Evolutionary conservation across 2,329 filamentous ascomycete species (phyloP).

Genomic region (Purpureocillium takamizusanense): DNA sequence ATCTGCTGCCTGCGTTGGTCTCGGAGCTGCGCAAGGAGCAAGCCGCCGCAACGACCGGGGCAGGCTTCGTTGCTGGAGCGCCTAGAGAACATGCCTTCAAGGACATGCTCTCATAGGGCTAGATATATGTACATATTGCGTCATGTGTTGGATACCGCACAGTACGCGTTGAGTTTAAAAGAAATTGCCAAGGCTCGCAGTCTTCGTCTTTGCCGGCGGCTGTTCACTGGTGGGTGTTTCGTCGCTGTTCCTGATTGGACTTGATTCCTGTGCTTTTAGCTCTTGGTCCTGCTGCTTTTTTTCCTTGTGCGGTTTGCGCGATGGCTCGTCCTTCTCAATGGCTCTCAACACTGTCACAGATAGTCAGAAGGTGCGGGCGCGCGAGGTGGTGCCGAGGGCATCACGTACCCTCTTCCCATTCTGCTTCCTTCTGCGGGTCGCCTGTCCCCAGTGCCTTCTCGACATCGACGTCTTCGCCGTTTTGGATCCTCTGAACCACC

Average conservation of each 20-base stretch:
- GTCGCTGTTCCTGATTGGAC: slow-evolving; percentile 5
- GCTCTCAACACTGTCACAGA: slow-evolving; percentile 47
- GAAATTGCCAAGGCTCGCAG: slow-evolving; percentile 35
- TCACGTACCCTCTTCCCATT: slow-evolving; percentile 75
- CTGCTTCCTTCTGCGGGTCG: slow-evolving; percentile 62
- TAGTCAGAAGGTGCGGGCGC: slow-evolving; percentile 8
- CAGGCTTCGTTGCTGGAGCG: not conserved
- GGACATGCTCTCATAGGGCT: slow-evolving; percentile 47
- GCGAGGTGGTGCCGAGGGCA: not conserved
- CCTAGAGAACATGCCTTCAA: slow-evolving; percentile 33
- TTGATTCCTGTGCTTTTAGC: slow-evolving; percentile 5
- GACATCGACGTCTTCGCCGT: slow-evolving; percentile 74
- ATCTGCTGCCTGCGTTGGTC: slow-evolving; percentile 47
- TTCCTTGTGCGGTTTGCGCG: slow-evolving; percentile 36
- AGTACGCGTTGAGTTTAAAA: slow-evolving; percentile 28
- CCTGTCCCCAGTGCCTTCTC: slow-evolving; percentile 74
- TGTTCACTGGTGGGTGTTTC: slow-evolving; percentile 8
- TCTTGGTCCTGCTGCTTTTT: slow-evolving; percentile 25
- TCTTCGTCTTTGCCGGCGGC: slow-evolving; percentile 15
- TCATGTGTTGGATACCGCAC: slow-evolving; percentile 2
- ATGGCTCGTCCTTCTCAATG: slow-evolving; percentile 53
- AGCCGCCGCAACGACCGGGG: not conserved
- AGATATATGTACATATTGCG: slow-evolving; percentile 6
- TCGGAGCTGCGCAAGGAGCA: slow-evolving; percentile 33
- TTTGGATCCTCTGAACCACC: slow-evolving; percentile 60